Evolutionary conservation across 2,329 filamentous ascomycete genomes (phyloP).

Genomic region (Fusarium solani-melongenae): DNA sequence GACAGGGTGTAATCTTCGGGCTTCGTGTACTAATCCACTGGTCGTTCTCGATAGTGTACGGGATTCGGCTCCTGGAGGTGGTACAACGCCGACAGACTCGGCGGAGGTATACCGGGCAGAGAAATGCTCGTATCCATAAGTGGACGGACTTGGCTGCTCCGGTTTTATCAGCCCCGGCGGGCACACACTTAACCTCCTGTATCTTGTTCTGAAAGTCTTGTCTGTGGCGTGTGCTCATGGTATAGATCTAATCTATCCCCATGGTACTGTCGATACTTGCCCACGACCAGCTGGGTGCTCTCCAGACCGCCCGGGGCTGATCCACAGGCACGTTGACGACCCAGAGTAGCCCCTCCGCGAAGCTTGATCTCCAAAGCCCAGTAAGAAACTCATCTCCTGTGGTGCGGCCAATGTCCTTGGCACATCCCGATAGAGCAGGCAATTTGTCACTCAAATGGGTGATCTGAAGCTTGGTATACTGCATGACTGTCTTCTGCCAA

Average conservation of each 20-base stretch:
- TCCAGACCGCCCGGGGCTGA: not conserved
- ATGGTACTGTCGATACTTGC: not conserved
- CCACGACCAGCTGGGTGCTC: not conserved
- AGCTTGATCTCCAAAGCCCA: not conserved
- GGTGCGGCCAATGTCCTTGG: not conserved
- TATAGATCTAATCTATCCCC: not conserved
- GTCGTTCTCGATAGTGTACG: not conserved
- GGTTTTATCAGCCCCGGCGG: not conserved
- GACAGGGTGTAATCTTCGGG: not conserved
- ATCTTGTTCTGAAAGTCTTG: not conserved
- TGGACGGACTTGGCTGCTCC: not conserved
- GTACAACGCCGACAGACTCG: not conserved
- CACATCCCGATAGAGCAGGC: not conserved
- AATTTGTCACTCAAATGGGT: not conserved
- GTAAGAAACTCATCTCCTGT: not conserved
- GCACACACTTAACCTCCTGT: not conserved
- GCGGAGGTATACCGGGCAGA: not conserved
- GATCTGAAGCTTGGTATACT: not conserved
- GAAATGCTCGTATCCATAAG: not conserved
- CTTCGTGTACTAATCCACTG: not conserved
- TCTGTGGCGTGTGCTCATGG: not conserved
- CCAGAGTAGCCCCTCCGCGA: not conserved
- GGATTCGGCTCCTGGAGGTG: not conserved
- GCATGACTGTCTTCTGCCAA: not conserved
- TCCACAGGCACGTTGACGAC: not conserved